These are phyloP conservation scores for Solanum hybrid DNA, from an alignment of 305 asterid species.

Conservation along the genomic window DNA sequence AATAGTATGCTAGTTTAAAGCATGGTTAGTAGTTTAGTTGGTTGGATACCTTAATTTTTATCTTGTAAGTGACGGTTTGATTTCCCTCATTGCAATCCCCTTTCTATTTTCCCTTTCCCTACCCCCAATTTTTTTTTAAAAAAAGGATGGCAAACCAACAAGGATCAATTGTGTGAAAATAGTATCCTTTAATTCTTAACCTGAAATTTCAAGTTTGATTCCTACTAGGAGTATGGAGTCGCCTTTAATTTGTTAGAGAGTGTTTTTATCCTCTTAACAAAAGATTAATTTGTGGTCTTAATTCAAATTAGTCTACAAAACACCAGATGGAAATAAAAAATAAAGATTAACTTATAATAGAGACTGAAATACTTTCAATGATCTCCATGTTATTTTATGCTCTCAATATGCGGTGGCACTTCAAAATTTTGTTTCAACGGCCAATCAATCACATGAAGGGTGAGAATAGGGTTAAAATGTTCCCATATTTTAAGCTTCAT, in stretches of 20 bases:
- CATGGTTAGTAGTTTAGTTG: too few relatives aligned
- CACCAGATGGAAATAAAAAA: background rate
- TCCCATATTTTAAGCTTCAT: background rate
- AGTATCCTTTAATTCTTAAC: background rate
- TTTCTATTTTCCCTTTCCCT: rapidly evolving
- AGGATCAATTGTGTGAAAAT: too few relatives aligned
- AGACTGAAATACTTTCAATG: background rate
- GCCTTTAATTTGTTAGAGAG: background rate
- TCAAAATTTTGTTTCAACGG: background rate
- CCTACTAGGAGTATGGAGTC: background rate
- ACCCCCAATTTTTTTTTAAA: too few relatives aligned
- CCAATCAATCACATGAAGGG: background rate
- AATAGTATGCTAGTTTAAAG: background rate
- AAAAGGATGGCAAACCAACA: background rate
- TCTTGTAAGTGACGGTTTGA: rapidly evolving
- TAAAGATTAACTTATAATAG: background rate
- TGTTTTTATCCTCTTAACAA: background rate
- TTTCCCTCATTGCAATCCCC: rapidly evolving
- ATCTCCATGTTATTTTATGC: background rate
- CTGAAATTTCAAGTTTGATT: background rate
- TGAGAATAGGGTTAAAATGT: background rate
- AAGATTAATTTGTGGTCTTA: background rate
- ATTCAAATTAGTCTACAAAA: background rate
- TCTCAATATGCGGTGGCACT: background rate
- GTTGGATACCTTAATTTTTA: too few relatives aligned